Base-by-base conservation (phyloP, 1,284 basidiomycete species). In the Trichosporon ovoides region DNA sequence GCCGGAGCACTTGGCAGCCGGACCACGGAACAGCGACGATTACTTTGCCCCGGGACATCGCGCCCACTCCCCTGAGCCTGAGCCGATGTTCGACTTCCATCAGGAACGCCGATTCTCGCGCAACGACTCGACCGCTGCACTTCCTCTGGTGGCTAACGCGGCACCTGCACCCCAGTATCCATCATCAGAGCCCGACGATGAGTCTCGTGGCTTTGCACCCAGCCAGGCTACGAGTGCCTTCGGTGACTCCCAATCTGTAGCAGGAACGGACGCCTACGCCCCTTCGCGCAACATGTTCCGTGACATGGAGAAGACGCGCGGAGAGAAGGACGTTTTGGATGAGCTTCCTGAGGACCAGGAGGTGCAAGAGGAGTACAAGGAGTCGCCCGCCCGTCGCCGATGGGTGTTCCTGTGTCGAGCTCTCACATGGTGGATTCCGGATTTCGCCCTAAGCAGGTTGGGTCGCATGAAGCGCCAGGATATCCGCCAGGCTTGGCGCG, bases 271-370 rank as follows among this genome's bases (percentile, higher is more conserved):
- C 69, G 88, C 87, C 0, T 98, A 97, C 68, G 92, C 91, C 0
- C 93, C 92, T 0, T 93, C 90, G 0, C 81, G 91, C 19, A 95
- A 96, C 69, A 95, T 97, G 91, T 97, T 97, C 82, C 85, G 87
- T 61, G 86, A 84, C 61, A 81, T 85, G 7, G 86, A 88, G 66
- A 86, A 85, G 65, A 86, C 82, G n/a, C 50, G 52, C 10, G 75
- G 77, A 40, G 87, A 91, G 63, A 91, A 92, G 77, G 89, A 91
- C 65, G 83, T 85, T 7, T 78, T 92, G 1, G 84, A 88, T 5
- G 86, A 87, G 2, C 89, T 89, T 66, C 84, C 88, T 14, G 83
- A 86, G 68, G 89, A 91, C 60, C 85, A 86, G 50, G 91, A 97
- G 78, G 90, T 88, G 7, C 84, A 86, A 0, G 94, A 98, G 74